Evolutionary conservation across 208 protist species (phyloP).

Genomic region (Endotrypanum monterogeii): DNA sequence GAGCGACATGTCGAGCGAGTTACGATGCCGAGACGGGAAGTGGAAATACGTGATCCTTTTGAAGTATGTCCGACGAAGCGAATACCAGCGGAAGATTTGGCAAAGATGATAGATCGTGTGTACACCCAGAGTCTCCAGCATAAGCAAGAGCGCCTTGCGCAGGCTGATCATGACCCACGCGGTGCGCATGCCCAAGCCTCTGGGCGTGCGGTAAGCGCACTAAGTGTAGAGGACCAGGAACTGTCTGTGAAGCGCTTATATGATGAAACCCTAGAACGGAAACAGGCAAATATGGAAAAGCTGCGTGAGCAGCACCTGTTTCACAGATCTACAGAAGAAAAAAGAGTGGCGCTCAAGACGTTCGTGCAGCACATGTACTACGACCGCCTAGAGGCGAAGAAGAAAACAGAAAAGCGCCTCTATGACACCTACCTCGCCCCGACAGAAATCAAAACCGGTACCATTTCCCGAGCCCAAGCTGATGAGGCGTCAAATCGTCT

Average conservation of each 20-base stretch:
- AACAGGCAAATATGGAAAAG: constrained; percentile 36
- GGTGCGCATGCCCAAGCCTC: background rate
- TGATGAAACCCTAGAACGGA: constrained; percentile 39
- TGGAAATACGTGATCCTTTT: constrained; percentile 55
- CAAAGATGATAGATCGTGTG: constrained; percentile 67
- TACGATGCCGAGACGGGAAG: constrained; percentile 30
- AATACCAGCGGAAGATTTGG: constrained; percentile 49
- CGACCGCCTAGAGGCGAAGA: constrained; percentile 55
- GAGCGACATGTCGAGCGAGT: constrained; percentile 62
- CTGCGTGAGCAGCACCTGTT: constrained; percentile 41
- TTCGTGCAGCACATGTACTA: constrained; percentile 84
- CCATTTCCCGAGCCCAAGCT: constrained; percentile 32
- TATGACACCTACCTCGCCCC: constrained; percentile 76
- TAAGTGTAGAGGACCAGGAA: constrained; percentile 43
- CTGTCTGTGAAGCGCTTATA: constrained; percentile 54
- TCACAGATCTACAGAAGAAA: constrained; percentile 7
- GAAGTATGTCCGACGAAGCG: constrained; percentile 57
- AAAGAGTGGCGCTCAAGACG: constrained; percentile 47
- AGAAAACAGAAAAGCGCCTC: constrained; percentile 70
- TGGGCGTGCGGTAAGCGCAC: background rate
- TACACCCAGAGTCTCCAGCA: constrained; percentile 60
- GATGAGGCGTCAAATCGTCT: constrained; percentile 30
- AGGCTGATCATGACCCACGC: constrained; percentile 28
- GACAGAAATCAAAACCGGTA: constrained; percentile 54
- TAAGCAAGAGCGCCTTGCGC: constrained; percentile 31